A percentile compares a stretch with the other conserved stretches of the same genome.
phyloP scores from a whole-genome alignment of 805 yeast genomes.

The Sungouiozyma intestinalis region DNA sequence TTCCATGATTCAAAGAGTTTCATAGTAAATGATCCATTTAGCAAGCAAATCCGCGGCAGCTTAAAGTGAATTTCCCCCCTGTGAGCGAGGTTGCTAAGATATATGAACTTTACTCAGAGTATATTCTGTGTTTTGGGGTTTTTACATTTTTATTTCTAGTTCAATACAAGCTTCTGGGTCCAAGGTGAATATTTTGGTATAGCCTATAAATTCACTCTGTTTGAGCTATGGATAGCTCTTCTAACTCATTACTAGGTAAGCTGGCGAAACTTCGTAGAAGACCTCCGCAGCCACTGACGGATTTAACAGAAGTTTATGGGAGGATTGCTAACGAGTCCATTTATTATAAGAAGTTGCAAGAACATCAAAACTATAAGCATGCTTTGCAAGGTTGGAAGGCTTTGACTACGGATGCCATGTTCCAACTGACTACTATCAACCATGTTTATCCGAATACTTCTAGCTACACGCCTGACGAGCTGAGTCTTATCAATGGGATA shows the following conservation, averaged over 20 bases:
- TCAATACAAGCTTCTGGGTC: neutral
- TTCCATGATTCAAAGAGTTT: neutral
- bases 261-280: constrained; percentile 35
- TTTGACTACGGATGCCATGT: constrained; percentile 50
- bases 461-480: constrained; percentile 36
- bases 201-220: neutral
- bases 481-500: constrained; percentile 32
- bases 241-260: constrained; percentile 9
- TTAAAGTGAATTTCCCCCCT: too few species aligned
- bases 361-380: constrained; percentile 38
- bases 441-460: constrained; percentile 27
- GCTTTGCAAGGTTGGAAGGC: constrained; percentile 68
- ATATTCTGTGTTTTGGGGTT: too few species aligned
- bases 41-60: too few species aligned
- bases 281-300: constrained; percentile 51
- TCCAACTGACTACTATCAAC: constrained; percentile 44
- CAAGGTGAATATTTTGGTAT: too few species aligned
- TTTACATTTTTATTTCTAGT: neutral
- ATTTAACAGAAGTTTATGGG: constrained; percentile 48
- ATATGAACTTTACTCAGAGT: too few species aligned
- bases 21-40: too few species aligned
- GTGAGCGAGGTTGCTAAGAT: too few species aligned
- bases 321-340: constrained; percentile 52
- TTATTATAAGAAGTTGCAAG: constrained; percentile 48
- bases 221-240: constrained; percentile 6